Evolutionary conservation across 2,329 filamentous ascomycete genomes (phyloP), one percentile per base, ranked within the genome.

Genomic region (Trichoderma harzianum): DNA sequence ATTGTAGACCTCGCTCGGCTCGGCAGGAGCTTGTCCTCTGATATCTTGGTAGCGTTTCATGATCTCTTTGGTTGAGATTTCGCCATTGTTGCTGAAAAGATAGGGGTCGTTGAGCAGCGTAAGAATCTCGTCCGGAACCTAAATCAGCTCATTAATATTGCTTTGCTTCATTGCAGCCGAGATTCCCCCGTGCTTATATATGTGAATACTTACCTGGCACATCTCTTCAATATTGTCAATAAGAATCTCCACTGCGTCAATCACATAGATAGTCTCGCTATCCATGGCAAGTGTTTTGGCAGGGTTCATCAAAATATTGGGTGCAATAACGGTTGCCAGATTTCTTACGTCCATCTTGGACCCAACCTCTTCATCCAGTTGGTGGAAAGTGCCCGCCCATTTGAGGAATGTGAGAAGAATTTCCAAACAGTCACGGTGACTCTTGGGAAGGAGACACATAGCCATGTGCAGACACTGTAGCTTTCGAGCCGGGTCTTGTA

Each of bases 301-400:
- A 75, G 85, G 86, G 75, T 91, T 93, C 76, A 93, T 95, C 14
- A 98, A 87, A 73, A 99, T 94, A 78, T 99, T 99, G 0, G 96
- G 96, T 6, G 95, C 95, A 81, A 99, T 98, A 74, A 99, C 96
- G 3, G 97, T 98, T 4, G 96, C 94, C 74, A 99, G 88, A 78
- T 99, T 99, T 84, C 97, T 94, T 68, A 97, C 93, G 80, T 99
- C 96, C 96, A 99, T 99, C 86, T 98, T 98, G 76, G 95, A 98
- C 30, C 96, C 96, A 26, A 92, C 93, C 80, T 99, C 96, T 78
- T 99, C 96, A 77, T 99, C 96, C 16, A 99, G 91, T 78, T 98
- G 95, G 74, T 97, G 95, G 85, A 99, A 99, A 2, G 95, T 97
- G 5, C 95, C 94, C 6, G 95, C 94, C 95, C 96, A 99, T 78